Evolutionary conservation across 305 asterid species (phyloP).

Genomic region (Euphrasia arctica): DNA sequence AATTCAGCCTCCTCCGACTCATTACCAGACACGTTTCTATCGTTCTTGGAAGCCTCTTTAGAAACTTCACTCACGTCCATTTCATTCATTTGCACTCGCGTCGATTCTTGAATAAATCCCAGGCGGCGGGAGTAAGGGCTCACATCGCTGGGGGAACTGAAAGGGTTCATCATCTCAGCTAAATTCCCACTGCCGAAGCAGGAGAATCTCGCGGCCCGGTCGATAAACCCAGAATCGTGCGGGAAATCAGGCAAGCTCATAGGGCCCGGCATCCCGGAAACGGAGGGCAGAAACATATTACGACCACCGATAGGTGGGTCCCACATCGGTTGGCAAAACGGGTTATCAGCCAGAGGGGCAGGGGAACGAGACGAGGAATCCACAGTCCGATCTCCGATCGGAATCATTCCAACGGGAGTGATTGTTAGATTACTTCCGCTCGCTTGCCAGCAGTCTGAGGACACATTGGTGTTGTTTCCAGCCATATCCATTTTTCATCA

Average conservation of each 20-base stretch:
- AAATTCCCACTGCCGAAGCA: conserved; percentile 79
- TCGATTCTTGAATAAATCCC: conserved; percentile 47
- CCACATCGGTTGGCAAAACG: conserved; percentile 56
- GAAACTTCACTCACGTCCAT: conserved; percentile 36
- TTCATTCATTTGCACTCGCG: conserved; percentile 33
- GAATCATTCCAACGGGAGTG: conserved; percentile 29
- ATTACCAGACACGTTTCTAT: conserved; percentile 40
- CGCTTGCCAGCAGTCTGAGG: conserved; percentile 69
- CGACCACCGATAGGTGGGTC: conserved; percentile 46
- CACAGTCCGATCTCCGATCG: too few relatives aligned
- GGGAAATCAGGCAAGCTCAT: conserved; percentile 84
- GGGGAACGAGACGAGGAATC: conserved; percentile 33
- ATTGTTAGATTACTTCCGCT: conserved; percentile 38
- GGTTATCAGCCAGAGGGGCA: conserved; percentile 36
- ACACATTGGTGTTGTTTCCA: conserved; percentile 42
- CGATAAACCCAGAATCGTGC: conserved; percentile 76
- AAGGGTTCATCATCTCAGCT: conserved; percentile 34
- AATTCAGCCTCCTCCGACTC: conserved; percentile 75
- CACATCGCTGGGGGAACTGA: conserved; percentile 39
- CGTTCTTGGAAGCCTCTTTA: conserved; percentile 42
- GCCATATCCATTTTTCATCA: conserved; percentile 42
- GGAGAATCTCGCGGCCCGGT: conserved; percentile 86
- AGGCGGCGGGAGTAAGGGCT: conserved; percentile 44
- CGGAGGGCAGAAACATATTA: conserved; percentile 47
- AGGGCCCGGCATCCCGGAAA: conserved; percentile 42